phyloP scores from a whole-genome alignment of 2,329 filamentous ascomycete genomes.

The Setomelanomma holmii region DNA sequence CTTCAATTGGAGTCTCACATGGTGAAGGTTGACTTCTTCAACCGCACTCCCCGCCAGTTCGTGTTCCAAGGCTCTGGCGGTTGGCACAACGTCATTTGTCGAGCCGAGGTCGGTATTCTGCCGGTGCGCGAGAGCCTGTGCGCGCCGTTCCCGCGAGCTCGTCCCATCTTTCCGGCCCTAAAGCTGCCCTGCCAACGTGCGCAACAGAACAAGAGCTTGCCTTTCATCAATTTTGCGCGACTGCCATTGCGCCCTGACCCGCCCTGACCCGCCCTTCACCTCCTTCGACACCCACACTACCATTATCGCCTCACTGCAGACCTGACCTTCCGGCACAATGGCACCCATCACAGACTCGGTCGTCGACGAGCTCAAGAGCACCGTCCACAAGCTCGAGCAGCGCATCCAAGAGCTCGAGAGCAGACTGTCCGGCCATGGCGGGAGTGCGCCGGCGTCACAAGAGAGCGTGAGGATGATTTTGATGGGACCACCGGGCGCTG shows the following conservation, averaged over 20 bases:
- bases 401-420: conserved; percentile 86
- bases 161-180: conserved; percentile 12
- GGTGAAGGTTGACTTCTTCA: no score
- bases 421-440: conserved; percentile 60
- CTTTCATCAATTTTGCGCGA: conserved; percentile 21
- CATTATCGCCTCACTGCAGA: conserved; percentile 15
- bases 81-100: conserved; percentile 20
- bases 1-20: no score
- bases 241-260: conserved; percentile 32
- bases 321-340: conserved; percentile 63
- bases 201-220: conserved; percentile 13
- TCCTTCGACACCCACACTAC: conserved; percentile 18
- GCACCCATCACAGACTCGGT: conserved; percentile 82
- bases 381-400: conserved; percentile 82
- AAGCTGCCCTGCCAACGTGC: conserved; percentile 12
- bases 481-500: conserved; percentile 96
- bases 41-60: not conserved
- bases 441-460: conserved; percentile 50
- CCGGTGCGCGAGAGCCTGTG: conserved; percentile 4
- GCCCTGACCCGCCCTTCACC: conserved; percentile 20
- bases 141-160: conserved; percentile 6
- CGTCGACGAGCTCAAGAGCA: conserved; percentile 82
- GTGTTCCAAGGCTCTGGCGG: not conserved
- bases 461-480: conserved; percentile 91
- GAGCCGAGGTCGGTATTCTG: conserved; percentile 7